Base-by-base conservation (phyloP, 192 early-diverging fungal species). In the Entomortierella parvispora region DNA sequence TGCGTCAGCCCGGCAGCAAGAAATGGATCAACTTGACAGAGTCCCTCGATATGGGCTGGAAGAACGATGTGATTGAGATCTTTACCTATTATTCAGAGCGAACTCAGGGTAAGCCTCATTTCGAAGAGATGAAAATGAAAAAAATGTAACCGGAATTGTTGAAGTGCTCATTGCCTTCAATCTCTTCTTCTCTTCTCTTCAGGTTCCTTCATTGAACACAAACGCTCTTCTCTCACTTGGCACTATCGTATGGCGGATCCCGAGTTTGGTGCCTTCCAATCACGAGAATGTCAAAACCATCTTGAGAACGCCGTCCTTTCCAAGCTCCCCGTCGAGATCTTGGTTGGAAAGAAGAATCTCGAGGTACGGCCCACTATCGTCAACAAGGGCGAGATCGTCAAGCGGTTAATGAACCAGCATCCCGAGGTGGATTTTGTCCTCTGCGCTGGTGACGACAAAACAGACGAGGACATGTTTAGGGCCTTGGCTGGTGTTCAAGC, bases 341-440 rank as follows among this genome's bases (percentile, higher is more conserved):
- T 99, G 50, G 87, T 96, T 20, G 97, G 98, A 48, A 97, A 97
- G 79, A 99, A 98, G 84, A 96, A 96, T 53, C 85, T 99, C 5
- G 97, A 99, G 69, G 93, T 97, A 22, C 87, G 96, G 12, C 96
- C 97, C n/a, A 90, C 91, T 2, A 85, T 89, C 3, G 89, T 97
- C 53, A 99, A 97, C 85, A 99, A 98, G 75, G 98, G 98, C 11
- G 95, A 98, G 78, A 97, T 98, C 65, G 93, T 98, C 65, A 96
- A 96, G 81, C 86, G 93, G 10, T 69, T 99, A 52, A 56, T 96
- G 22, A 65, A 69, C 6, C 80, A 71, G 45, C 80, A 88, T 40
- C 86, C 90, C 18, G 87, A 88, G 5, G 88, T 86, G 58, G 95
- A 96, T 53, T 99, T 99, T 86, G 88, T 96, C 1, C 82, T 96